phyloP scores from a whole-genome alignment of 345 rosid genomes.

The Acer yangbiense region DNA sequence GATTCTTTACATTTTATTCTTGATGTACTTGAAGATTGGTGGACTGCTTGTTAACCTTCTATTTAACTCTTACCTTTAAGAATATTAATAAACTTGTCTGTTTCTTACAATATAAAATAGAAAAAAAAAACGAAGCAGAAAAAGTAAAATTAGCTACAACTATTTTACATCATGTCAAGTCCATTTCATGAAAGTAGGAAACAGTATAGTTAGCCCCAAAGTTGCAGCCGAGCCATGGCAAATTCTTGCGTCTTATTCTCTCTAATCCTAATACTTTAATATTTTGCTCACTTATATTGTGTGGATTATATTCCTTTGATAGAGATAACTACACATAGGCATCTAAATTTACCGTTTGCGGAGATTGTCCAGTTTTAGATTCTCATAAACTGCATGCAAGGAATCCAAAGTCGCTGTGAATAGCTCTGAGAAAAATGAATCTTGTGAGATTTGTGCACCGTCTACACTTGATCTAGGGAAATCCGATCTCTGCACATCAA shows the following conservation, averaged over 20 bases:
- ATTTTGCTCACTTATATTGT: not conserved
- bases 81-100: not conserved
- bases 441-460: slow-evolving; percentile 36
- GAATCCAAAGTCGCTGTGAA: slow-evolving; percentile 67
- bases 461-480: slow-evolving; percentile 36
- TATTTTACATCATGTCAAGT: slow-evolving; percentile 1
- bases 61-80: not conserved
- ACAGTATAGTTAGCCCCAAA: not conserved
- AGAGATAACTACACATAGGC: not conserved
- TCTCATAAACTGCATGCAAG: slow-evolving; percentile 92
- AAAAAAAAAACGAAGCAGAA: not conserved
- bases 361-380: slow-evolving; percentile 86
- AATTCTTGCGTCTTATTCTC: not conserved
- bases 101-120: not conserved
- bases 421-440: slow-evolving; percentile 51
- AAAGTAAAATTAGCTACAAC: not conserved
- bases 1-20: not conserved
- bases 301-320: not conserved
- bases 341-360: slow-evolving; percentile 66
- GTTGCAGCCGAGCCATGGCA: not conserved
- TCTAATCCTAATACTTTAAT: not conserved
- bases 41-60: not conserved
- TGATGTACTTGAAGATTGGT: not conserved
- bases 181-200: not conserved
- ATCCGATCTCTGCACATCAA: slow-evolving; percentile 33